Evolutionary conservation across 441 rosid genomes (phyloP).

Genomic region (Arabidopsis hybrid): DNA sequence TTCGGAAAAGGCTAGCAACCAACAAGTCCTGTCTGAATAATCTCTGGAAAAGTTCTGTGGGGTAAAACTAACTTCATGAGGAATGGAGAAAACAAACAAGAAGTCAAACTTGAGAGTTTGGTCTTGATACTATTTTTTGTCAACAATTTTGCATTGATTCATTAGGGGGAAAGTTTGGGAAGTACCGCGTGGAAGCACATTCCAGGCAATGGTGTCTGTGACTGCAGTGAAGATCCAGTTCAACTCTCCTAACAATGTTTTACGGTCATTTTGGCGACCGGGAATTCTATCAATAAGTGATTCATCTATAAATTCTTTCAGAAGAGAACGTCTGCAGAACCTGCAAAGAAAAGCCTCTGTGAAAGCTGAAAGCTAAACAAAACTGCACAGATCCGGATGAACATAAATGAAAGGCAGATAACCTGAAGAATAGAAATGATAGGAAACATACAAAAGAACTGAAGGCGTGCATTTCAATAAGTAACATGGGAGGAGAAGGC

Average conservation of each 20-base stretch:
- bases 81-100: conserved; percentile 32
- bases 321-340: conserved; percentile 89
- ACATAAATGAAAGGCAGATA: conserved; percentile 1
- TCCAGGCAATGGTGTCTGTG: conserved; percentile 97
- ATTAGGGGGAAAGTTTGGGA: conserved; percentile 21
- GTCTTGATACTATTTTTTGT: not conserved
- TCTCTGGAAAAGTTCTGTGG: conserved; percentile 84
- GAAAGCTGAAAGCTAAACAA: conserved; percentile 31
- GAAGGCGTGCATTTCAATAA: not conserved
- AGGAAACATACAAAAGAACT: conserved; percentile 12
- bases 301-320: conserved; percentile 73
- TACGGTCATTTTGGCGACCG: conserved; percentile 95
- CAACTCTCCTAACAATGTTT: conserved; percentile 89
- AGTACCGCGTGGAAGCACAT: conserved; percentile 94
- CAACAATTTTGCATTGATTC: conserved; percentile 21
- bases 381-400: conserved; percentile 8
- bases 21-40: conserved; percentile 91
- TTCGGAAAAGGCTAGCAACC: conserved; percentile 92
- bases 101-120: conserved; percentile 27
- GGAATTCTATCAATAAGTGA: conserved; percentile 91
- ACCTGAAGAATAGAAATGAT: not conserved
- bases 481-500: conserved; percentile 10
- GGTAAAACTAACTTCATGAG: conserved; percentile 44
- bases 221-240: conserved; percentile 98
- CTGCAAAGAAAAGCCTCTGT: conserved; percentile 47